These are phyloP conservation scores for Neofusicoccum umdonicola DNA, from an alignment of 2,329 filamentous ascomycete genomes.

Conservation along the genomic window DNA sequence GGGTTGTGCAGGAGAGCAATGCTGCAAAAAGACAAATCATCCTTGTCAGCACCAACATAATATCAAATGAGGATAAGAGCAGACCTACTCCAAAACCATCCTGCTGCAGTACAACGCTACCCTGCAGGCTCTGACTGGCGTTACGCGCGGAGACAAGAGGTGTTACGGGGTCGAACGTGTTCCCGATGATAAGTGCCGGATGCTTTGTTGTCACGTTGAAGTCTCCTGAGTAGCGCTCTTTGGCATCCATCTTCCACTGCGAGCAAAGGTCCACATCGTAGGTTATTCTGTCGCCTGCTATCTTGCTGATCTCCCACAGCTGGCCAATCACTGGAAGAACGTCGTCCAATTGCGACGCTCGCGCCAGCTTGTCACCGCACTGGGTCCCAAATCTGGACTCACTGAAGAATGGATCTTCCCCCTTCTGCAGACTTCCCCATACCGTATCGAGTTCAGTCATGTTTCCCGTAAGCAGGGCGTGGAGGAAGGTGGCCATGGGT, in stretches of 20 bases:
- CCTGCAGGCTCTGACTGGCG: conserved; percentile 20
- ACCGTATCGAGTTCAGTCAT: not conserved
- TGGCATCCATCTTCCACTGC: conserved; percentile 22
- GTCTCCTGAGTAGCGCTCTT: conserved; percentile 21
- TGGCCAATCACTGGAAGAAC: not conserved
- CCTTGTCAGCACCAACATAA: not conserved
- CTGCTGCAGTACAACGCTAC: conserved; percentile 21
- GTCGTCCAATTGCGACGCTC: not conserved
- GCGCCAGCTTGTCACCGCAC: not conserved
- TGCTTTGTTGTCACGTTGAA: conserved; percentile 21
- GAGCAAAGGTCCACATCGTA: conserved; percentile 26
- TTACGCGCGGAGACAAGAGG: conserved; percentile 23
- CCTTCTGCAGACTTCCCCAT: not conserved
- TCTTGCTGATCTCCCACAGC: not conserved
- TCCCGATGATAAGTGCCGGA: conserved; percentile 22
- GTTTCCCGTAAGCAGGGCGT: not conserved
- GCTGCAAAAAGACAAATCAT: not conserved
- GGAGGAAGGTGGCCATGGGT: not conserved
- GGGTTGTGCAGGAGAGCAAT: conserved; percentile 16
- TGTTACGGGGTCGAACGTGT: conserved; percentile 22
- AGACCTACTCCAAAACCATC: conserved; percentile 21
- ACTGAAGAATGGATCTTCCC: not conserved
- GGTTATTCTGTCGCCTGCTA: conserved; percentile 24
- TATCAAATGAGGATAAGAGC: not conserved
- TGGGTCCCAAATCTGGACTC: not conserved